Percentiles rank a stretch among this genome's conserved stretches.
Conservation (phyloP, 176 grass and related monocot species). For the Lolium perenne region DNA sequence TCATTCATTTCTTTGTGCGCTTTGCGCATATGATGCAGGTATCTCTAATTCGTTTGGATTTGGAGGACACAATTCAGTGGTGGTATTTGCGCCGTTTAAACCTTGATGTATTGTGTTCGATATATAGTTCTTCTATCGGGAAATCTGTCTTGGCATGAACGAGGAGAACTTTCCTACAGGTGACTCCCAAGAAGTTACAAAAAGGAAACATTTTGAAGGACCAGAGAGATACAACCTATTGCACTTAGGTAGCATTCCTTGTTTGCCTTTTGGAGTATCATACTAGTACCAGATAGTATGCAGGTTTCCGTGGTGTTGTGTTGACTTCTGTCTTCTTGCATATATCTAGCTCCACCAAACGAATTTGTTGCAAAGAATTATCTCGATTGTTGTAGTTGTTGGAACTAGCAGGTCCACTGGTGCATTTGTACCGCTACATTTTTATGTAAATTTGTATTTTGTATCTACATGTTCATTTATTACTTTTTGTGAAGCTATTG, state of each 20-base stretch:
- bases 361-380: background rate
- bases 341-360: background rate
- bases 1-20: background rate
- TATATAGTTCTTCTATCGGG: background rate
- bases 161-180: background rate
- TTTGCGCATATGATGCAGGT: background rate
- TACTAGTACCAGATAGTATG: background rate
- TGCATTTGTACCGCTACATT: background rate
- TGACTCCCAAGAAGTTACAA: background rate
- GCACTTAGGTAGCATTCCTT: background rate
- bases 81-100: constrained; percentile 30
- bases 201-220: background rate
- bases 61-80: constrained; percentile 42
- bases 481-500: too few species aligned
- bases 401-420: background rate
- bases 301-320: background rate
- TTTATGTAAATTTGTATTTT: background rate
- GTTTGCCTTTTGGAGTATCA: background rate
- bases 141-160: background rate
- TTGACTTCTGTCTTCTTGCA: background rate
- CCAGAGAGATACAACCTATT: background rate
- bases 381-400: background rate
- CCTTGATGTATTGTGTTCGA: background rate
- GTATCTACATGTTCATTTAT: background rate
- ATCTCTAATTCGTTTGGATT: constrained; percentile 51